Evolutionary conservation across 495 filamentous ascomycete species (phyloP).

Genomic region (Penicillium goetzii): DNA sequence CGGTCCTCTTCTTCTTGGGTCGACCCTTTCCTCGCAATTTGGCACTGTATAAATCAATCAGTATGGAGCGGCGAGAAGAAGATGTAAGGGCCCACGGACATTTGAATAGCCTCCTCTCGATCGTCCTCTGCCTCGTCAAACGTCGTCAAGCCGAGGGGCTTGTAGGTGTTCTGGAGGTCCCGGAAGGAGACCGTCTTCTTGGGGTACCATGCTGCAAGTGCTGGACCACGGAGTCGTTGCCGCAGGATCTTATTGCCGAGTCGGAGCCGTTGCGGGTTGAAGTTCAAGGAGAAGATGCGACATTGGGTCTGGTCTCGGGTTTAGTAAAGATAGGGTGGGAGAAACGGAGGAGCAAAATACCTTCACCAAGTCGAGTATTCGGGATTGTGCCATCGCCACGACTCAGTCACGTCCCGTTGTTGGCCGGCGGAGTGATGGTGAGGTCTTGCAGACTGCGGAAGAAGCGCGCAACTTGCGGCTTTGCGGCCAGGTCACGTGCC

Average conservation of each 20-base stretch:
- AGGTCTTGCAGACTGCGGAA: not conserved
- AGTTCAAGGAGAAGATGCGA: slow-evolving; percentile 86
- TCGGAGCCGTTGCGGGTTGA: slow-evolving; percentile 79
- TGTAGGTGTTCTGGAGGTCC: slow-evolving; percentile 60
- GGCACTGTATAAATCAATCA: slow-evolving; percentile 46
- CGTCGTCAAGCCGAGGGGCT: slow-evolving; percentile 61
- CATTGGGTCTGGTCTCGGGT: slow-evolving; percentile 69
- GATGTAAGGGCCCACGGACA: slow-evolving; percentile 45
- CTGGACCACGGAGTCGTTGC: slow-evolving; percentile 77
- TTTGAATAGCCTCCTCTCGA: slow-evolving; percentile 73
- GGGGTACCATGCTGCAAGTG: slow-evolving; percentile 85
- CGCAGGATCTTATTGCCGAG: slow-evolving; percentile 87
- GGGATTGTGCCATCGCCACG: slow-evolving; percentile 67
- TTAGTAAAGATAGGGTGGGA: slow-evolving; percentile 1
- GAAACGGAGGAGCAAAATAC: slow-evolving; percentile 42
- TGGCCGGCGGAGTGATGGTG: not conserved
- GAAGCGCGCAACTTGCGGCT: slow-evolving; percentile 9
- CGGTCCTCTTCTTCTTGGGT: slow-evolving; percentile 85
- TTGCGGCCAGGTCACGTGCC: slow-evolving; percentile 3
- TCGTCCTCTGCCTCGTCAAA: slow-evolving; percentile 78
- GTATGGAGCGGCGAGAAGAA: not conserved
- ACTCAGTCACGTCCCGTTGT: not conserved
- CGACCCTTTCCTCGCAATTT: slow-evolving; percentile 84
- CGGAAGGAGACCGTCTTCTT: slow-evolving; percentile 67
- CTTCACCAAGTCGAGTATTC: slow-evolving; percentile 79